phyloP scores from a whole-genome alignment of 495 filamentous ascomycete genomes.

The Trichoderma parareesei region DNA sequence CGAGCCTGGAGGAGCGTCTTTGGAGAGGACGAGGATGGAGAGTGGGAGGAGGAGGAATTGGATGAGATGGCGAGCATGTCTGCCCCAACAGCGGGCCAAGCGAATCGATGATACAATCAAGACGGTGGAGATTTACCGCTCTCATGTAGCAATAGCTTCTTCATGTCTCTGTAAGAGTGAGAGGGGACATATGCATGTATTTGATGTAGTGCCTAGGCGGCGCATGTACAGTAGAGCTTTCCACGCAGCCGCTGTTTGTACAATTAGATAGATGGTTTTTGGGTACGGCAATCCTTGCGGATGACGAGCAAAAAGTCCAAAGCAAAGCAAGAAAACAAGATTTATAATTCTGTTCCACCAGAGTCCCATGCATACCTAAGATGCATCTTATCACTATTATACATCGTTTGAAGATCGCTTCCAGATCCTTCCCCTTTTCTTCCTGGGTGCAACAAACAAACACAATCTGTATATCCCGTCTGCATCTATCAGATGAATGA shows the following conservation, averaged over 20 bases:
- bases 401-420: background rate
- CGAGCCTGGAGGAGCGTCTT: slow-evolving; percentile 64
- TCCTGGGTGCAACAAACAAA: background rate
- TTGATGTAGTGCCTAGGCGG: background rate
- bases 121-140: background rate
- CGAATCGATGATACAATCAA: background rate
- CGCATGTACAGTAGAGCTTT: background rate
- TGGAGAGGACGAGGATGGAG: slow-evolving; percentile 45
- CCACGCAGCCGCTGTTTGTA: slow-evolving; percentile 2
- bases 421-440: background rate
- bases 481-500: slow-evolving; percentile 2
- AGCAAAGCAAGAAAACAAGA: background rate
- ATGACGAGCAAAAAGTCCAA: background rate
- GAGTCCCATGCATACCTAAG: background rate
- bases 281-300: background rate
- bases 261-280: background rate
- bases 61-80: slow-evolving; percentile 14
- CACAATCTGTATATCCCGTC: slow-evolving; percentile 8
- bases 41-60: slow-evolving; percentile 31
- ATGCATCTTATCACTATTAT: slow-evolving; percentile 3
- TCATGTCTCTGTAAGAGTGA: background rate
- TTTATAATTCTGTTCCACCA: background rate
- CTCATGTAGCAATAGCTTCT: slow-evolving; percentile 11
- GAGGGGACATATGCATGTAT: background rate
- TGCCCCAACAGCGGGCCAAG: background rate